Evolutionary conservation across 306 rosid genomes (phyloP), one percentile per base, ranked within the genome.

Genomic region (Clitoria ternatea): DNA sequence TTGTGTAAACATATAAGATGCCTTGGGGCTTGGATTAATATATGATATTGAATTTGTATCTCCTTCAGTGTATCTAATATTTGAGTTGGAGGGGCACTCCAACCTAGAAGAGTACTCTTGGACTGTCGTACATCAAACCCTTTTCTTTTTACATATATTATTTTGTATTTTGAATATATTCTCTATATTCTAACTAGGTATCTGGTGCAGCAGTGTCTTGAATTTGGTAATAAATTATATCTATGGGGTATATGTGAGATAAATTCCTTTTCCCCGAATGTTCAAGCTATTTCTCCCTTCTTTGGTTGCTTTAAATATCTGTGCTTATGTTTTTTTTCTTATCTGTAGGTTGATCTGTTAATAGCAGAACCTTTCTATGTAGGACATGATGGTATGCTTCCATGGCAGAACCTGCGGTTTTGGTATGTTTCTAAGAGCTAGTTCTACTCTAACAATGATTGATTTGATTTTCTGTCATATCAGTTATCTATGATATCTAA

Each of bases 391-490:
- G 76, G 81, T 74, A 79, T 78, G 84, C 97, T 94, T 79, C 98
- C 98, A 22, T 93, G 98, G 98, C 90, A 87, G 73, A 88, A 88
- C 83, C 87, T 93, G 66, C 86, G 94, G 44, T 87, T 94, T 79
- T 94, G 98, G 97, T 94, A 87, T 24, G 39, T 61, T 77, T 78
- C 36, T 61, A 19, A 1, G 57, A 30, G 22, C 52, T 65, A 1
- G 57, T 23, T 17, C 52, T 65, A 63, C 55, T 44, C 70, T 60
- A 45, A 61, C 62, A 22, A 24, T 65, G 61, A 40, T 78, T 70
- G 47, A 56, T 36, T 77, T 39, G 19, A 54, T 36, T 61, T 54
- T 35, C 44, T 42, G 53, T 56, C n/a, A 39, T 48, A 57, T 15
- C 42, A 36, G 54, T 32, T 67, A 71, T 75, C 5, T 35, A 18